Evolutionary conservation across 305 asterid species (phyloP).

Genomic region (Lippia alba): DNA sequence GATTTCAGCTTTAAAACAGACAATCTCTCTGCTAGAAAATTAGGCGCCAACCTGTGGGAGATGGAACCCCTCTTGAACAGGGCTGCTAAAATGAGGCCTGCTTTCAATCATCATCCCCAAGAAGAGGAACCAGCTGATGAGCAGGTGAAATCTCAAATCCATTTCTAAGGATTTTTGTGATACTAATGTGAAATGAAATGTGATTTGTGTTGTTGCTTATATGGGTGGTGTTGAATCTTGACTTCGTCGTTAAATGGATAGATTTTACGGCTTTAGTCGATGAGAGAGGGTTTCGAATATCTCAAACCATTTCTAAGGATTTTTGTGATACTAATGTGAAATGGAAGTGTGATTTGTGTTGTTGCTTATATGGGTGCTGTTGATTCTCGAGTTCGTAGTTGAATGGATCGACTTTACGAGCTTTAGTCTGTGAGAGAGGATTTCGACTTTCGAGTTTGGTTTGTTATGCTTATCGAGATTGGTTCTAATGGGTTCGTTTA

Average conservation of each 20-base stretch:
- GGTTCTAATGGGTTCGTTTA: too few relatives aligned
- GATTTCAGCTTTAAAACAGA: constrained; percentile 44
- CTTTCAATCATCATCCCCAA: constrained; percentile 33
- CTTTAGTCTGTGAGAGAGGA: too few relatives aligned
- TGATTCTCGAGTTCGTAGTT: too few relatives aligned
- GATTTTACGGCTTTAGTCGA: too few relatives aligned
- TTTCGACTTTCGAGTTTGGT: too few relatives aligned
- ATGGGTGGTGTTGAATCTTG: background rate
- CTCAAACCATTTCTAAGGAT: too few relatives aligned
- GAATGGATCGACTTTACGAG: too few relatives aligned
- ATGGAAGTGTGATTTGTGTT: too few relatives aligned
- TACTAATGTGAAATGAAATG: background rate
- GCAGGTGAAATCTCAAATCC: constrained; percentile 45
- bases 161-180: background rate
- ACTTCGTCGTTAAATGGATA: background rate
- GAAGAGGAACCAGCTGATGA: constrained; percentile 35
- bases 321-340: too few relatives aligned
- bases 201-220: background rate
- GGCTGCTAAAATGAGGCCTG: constrained; percentile 38
- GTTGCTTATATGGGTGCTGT: too few relatives aligned
- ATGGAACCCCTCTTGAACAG: constrained; percentile 45
- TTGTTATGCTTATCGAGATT: too few relatives aligned
- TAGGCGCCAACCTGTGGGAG: constrained; percentile 87
- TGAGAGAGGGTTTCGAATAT: too few relatives aligned
- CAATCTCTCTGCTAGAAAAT: constrained; percentile 72